These are phyloP conservation scores for Globisporangium nodosum DNA, from an alignment of 352 stramenopile genomes.

Conservation along the genomic window DNA sequence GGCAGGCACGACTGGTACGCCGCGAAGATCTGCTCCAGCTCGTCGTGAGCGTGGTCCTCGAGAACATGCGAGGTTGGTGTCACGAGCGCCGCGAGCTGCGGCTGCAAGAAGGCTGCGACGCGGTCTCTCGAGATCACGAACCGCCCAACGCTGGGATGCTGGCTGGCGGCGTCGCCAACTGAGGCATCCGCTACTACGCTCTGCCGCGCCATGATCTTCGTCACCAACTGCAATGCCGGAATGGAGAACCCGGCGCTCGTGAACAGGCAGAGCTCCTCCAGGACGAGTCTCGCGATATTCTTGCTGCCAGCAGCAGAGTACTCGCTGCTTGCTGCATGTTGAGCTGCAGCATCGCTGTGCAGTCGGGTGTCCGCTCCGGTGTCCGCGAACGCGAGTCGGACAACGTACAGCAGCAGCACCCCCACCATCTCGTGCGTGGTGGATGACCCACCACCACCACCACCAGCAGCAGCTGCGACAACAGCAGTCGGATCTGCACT, in stretches of 20 bases:
- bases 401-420: conserved; percentile 15
- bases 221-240: conserved; percentile 4
- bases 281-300: not conserved
- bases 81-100: conserved; percentile 6
- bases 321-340: not conserved
- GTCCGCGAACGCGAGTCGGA: conserved; percentile 16
- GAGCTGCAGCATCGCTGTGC: not conserved
- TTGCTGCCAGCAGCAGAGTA: not conserved
- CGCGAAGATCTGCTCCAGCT: conserved; percentile 11
- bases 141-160: not conserved
- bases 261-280: conserved; percentile 12
- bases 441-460: not conserved
- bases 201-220: conserved; percentile 1
- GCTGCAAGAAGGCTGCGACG: conserved; percentile 11
- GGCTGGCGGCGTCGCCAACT: not conserved
- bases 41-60: not conserved
- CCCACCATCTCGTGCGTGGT: conserved; percentile 9
- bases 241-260: conserved; percentile 8
- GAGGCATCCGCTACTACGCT: not conserved
- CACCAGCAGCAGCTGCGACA: not conserved
- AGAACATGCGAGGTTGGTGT: not conserved
- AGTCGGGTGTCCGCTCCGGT: not conserved
- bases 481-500: not conserved
- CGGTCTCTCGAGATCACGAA: conserved; percentile 3
- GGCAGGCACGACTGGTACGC: conserved; percentile 14